These are phyloP conservation scores for Alternaria hordeiaustralica DNA, from an alignment of 2,329 filamentous ascomycete species.

Conservation along the genomic window DNA sequence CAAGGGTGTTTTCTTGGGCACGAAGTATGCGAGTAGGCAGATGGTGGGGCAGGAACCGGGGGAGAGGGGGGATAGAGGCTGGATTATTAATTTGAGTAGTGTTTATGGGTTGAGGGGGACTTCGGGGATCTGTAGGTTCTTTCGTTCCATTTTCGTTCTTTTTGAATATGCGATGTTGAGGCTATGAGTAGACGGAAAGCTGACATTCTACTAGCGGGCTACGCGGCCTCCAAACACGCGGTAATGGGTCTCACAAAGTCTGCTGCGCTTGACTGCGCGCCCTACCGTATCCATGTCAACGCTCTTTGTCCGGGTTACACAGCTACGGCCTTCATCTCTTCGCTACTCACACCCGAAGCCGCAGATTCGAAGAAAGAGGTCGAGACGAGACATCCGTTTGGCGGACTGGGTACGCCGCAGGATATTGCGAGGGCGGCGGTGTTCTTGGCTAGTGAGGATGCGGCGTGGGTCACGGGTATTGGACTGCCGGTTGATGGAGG, in stretches of 20 bases:
- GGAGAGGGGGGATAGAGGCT: conserved; percentile 50
- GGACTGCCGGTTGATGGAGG: conserved; percentile 57
- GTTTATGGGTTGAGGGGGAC: conserved; percentile 56
- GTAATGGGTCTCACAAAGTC: conserved; percentile 59
- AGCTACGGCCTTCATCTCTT: conserved; percentile 35
- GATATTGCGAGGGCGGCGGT: conserved; percentile 51
- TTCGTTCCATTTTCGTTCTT: neutral
- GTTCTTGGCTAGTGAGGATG: conserved; percentile 57
- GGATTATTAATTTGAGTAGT: conserved; percentile 63
- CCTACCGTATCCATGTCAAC: conserved; percentile 59
- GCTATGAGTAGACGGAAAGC: neutral
- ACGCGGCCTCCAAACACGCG: conserved; percentile 59
- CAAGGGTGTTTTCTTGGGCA: conserved; percentile 51
- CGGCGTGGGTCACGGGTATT: conserved; percentile 54
- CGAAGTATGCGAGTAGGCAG: conserved; percentile 56
- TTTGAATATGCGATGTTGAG: neutral
- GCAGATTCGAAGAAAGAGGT: conserved; percentile 9
- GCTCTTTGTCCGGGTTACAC: conserved; percentile 61
- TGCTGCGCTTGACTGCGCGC: conserved; percentile 59
- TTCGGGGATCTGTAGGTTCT: conserved; percentile 29
- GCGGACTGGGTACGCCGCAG: conserved; percentile 37
- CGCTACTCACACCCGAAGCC: conserved; percentile 18
- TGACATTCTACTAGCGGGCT: conserved; percentile 29
- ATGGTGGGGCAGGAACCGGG: conserved; percentile 58
- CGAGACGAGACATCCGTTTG: conserved; percentile 36